Evolutionary conservation across 768 basidiomycete genomes (phyloP).

Genomic region (Kwoniella dejecticola): DNA sequence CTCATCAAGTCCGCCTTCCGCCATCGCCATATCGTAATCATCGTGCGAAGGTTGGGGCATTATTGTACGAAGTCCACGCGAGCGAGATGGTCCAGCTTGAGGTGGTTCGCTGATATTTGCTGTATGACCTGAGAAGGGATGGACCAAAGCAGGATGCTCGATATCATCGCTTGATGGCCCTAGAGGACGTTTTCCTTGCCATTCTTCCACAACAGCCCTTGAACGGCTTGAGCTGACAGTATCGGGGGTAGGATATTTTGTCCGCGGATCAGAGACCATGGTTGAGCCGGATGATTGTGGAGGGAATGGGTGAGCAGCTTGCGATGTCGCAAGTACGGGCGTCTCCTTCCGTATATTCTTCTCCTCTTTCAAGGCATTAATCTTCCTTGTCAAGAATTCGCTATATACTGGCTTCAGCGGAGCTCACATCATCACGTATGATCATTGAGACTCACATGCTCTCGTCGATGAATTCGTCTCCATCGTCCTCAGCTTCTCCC

Average conservation of each 20-base stretch:
- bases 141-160: neutral
- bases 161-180: conserved; percentile 20
- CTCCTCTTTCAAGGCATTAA: conserved; percentile 26
- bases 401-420: conserved; percentile 1
- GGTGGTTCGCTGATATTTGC: neutral
- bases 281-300: conserved; percentile 17
- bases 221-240: conserved; percentile 2
- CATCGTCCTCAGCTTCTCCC: conserved; percentile 2
- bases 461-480: conserved; percentile 21
- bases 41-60: conserved; percentile 15
- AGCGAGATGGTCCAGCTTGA: conserved; percentile 12
- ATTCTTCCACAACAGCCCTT: neutral
- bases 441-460: conserved; percentile 19
- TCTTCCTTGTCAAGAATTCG: conserved; percentile 24
- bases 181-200: conserved; percentile 7
- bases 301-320: neutral
- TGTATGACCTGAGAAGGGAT: too few relatives aligned
- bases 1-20: conserved; percentile 18
- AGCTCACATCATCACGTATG: neutral
- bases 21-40: conserved; percentile 31
- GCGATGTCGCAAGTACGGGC: neutral
- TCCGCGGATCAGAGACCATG: neutral
- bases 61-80: neutral
- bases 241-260: conserved; percentile 8
- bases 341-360: neutral